Percentiles rank a stretch among this genome's conserved stretches.
Conservation (phyloP, 805 yeast species). For the Yueomyces sp. region DNA sequence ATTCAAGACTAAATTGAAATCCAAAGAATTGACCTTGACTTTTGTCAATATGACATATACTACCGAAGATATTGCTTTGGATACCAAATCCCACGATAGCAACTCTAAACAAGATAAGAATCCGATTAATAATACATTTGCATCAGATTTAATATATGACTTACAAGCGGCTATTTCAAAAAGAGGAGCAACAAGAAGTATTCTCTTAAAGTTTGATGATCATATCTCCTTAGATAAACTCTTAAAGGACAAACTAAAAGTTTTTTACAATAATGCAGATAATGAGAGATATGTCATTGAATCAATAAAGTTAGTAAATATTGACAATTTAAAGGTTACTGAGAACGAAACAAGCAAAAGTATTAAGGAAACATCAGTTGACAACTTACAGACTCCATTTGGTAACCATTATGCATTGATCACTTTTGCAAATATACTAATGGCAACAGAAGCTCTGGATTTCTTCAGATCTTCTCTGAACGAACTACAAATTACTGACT, state of each 20-base stretch:
- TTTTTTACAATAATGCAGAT: slow-evolving; percentile 3
- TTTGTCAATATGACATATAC: slow-evolving; percentile 26
- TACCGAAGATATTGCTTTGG: slow-evolving; percentile 19
- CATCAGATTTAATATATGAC: slow-evolving; percentile 1
- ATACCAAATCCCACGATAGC: slow-evolving; percentile 1
- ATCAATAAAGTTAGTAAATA: slow-evolving; percentile 13
- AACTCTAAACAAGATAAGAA: slow-evolving; percentile 14
- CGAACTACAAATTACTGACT: slow-evolving; percentile 6
- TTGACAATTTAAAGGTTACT: slow-evolving; percentile 1
- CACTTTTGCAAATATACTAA: slow-evolving; percentile 16
- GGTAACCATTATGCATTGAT: slow-evolving; percentile 12
- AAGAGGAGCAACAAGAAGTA: slow-evolving; percentile 19
- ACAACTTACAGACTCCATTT: slow-evolving; percentile 6
- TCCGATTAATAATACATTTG: slow-evolving; percentile 15
- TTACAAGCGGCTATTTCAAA: slow-evolving; percentile 11
- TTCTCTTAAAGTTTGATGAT: slow-evolving; percentile 11
- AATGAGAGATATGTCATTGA: slow-evolving; percentile 18
- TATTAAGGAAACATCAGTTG: not conserved
- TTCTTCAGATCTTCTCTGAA: slow-evolving; percentile 6
- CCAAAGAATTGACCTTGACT: slow-evolving; percentile 26
- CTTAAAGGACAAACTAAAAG: slow-evolving; percentile 6
- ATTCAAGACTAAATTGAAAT: slow-evolving; percentile 26
- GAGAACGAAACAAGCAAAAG: not conserved
- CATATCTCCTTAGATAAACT: slow-evolving; percentile 1
- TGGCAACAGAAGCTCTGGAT: slow-evolving; percentile 17